Evolutionary conservation across 352 stramenopile species (phyloP), one percentile per base, ranked within the genome.

Genomic region (Globisporangium alternatum): DNA sequence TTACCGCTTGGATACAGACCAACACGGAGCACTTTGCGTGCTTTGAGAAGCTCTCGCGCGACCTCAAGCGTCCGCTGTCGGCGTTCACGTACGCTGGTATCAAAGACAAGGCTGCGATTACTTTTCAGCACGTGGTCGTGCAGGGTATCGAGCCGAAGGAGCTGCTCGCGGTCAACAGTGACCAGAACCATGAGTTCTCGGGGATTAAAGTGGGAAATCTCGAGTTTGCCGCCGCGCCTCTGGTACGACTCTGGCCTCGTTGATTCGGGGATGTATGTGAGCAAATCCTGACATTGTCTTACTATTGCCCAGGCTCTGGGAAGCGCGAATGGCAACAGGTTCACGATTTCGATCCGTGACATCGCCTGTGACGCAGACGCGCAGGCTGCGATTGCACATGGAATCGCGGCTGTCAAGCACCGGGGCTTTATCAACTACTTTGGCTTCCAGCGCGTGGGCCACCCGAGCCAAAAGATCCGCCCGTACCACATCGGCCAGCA

Each of bases 391-490:
- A 54, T 80, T 31, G 63, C 67, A 9, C 31, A 39, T 2, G 67
- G 70, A 25, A 56, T 91, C 4, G 61, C 71, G 8, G 65, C 62
- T 3, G 63, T 89, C 9, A 55, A 71, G 35, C n/a, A 35, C 19
- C 62, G 64, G 5, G 83, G 83, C 2, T 93, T 91, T 47, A 60
- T 78, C n/a, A 92, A 95, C 60, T 95, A 90, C 71, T 95, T 93
- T 71, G 83, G 86, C 10, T 90, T 90, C 62, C 83, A 95, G 65
- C 86, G 83, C 4, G 82, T 95, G 47, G 83, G 86, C 0, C 56
- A 78, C 0, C 81, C 82, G 0, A 67, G 69, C 0, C 81, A 69
- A 12, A n/a, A 51, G 0, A 66, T 92, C 10, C 77, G 83, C 12
- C 69, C 76, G 7, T 76, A 92, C 60, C 83, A 95, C 52, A 89